These are phyloP conservation scores for Vitis hybrid DNA, from an alignment of 177 flowering plant genomes.

Conservation along the genomic window DNA sequence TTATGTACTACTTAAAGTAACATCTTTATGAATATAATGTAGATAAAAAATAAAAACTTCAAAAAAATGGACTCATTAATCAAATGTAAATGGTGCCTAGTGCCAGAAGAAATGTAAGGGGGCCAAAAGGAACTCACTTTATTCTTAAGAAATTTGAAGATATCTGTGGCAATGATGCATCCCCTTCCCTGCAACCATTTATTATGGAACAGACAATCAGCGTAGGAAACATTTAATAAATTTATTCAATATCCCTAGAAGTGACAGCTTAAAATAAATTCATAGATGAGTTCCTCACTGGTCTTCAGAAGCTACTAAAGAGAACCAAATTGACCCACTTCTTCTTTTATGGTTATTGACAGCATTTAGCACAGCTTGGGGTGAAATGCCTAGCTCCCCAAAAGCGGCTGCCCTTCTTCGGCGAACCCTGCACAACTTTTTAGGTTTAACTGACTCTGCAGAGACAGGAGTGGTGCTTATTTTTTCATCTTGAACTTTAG, in stretches of 20 bases:
- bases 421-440: neutral
- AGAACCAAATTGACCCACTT: conserved; percentile 32
- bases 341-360: conserved; percentile 12
- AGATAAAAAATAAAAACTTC: neutral
- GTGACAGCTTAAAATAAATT: neutral
- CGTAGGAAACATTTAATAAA: neutral
- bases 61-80: neutral
- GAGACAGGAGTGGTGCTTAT: conserved; percentile 3
- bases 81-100: neutral
- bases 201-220: neutral
- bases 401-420: conserved; percentile 8
- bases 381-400: conserved; percentile 17
- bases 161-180: conserved; percentile 53
- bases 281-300: conserved; percentile 19
- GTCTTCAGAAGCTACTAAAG: conserved; percentile 25
- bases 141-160: conserved; percentile 52
- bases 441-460: conserved; percentile 12
- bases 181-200: conserved; percentile 32
- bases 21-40: neutral
- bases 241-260: neutral
- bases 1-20: too few relatives aligned
- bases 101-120: neutral
- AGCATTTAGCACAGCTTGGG: conserved; percentile 15
- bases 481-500: conserved; percentile 12
- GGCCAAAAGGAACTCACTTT: conserved; percentile 30